Percentiles rank a stretch among this genome's conserved stretches.
Conservation (phyloP, 768 basidiomycete species). For the Phallus indusiatus region DNA sequence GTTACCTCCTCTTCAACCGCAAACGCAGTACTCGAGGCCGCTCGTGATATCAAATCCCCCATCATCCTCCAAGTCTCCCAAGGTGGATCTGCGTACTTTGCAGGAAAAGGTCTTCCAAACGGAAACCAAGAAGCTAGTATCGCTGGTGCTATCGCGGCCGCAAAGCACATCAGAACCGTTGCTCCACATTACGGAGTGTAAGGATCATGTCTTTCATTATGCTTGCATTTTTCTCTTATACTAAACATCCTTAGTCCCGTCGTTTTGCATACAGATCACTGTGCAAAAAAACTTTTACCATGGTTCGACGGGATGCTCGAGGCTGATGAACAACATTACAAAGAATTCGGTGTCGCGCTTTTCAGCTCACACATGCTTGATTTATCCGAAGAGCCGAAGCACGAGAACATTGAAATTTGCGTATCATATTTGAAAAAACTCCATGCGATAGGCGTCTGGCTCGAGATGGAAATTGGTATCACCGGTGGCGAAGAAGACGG, state of each 20-base stretch:
- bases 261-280: conserved; percentile 96
- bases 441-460: conserved; percentile 87
- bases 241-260: conserved; percentile 56
- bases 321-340: conserved; percentile 90
- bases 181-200: conserved; percentile 90
- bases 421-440: conserved; percentile 93
- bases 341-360: conserved; percentile 74
- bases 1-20: conserved; percentile 93
- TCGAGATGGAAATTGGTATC: conserved; percentile 99
- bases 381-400: conserved; percentile 86
- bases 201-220: conserved; percentile 23
- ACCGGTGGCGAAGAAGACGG: conserved; percentile 99
- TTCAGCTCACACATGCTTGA: conserved; percentile 99
- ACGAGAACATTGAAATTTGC: conserved; percentile 90
- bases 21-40: conserved; percentile 92
- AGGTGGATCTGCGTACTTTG: conserved; percentile 92
- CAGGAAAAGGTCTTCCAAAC: conserved; percentile 92
- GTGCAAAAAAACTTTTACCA: conserved; percentile 92
- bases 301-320: conserved; percentile 99
- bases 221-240: neutral
- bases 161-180: conserved; percentile 81
- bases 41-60: conserved; percentile 92
- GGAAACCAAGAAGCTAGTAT: conserved; percentile 94
- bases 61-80: conserved; percentile 98
- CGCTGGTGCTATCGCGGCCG: conserved; percentile 85